These are phyloP conservation scores for Claviceps sp. DNA, from an alignment of 2,329 filamentous ascomycete species.

Conservation along the genomic window DNA sequence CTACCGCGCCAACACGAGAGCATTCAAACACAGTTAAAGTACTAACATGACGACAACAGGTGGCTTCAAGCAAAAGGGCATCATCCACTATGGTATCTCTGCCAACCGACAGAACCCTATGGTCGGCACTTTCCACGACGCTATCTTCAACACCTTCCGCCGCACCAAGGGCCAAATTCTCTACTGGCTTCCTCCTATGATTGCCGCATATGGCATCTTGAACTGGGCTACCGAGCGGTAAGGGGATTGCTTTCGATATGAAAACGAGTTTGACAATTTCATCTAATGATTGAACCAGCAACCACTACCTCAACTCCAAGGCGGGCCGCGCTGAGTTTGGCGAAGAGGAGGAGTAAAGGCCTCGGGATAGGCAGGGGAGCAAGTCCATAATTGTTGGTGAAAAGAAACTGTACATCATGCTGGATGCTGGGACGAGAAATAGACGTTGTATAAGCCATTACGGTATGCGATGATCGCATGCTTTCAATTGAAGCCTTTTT, in stretches of 20 bases:
- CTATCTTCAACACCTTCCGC: conserved; percentile 92
- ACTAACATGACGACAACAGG: conserved; percentile 23
- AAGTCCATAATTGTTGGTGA: conserved; percentile 6
- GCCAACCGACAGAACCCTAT: conserved; percentile 83
- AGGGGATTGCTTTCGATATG: conserved; percentile 13
- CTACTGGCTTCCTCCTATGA: conserved; percentile 70
- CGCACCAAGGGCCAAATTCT: conserved; percentile 76
- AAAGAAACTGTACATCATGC: conserved; percentile 25
- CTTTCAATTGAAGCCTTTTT: conserved; percentile 8
- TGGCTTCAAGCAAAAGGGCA: conserved; percentile 48
- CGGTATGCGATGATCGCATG: conserved; percentile 2
- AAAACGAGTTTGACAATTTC: not conserved
- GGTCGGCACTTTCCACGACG: conserved; percentile 62
- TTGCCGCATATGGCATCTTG: conserved; percentile 71
- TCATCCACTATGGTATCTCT: conserved; percentile 61
- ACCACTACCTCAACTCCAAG: conserved; percentile 74
- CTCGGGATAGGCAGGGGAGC: conserved; percentile 3
- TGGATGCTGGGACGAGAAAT: conserved; percentile 24
- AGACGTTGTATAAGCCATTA: conserved; percentile 17
- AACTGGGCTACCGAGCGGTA: conserved; percentile 88
- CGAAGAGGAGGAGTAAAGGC: conserved; percentile 32
- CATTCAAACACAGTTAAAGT: not conserved
- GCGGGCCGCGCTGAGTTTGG: conserved; percentile 46
- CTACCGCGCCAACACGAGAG: not conserved
- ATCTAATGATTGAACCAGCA: conserved; percentile 32